Percentiles rank a stretch among this genome's conserved stretches.
Conservation (phyloP, 2,329 filamentous ascomycete species). For the Neoascochyta sp. region DNA sequence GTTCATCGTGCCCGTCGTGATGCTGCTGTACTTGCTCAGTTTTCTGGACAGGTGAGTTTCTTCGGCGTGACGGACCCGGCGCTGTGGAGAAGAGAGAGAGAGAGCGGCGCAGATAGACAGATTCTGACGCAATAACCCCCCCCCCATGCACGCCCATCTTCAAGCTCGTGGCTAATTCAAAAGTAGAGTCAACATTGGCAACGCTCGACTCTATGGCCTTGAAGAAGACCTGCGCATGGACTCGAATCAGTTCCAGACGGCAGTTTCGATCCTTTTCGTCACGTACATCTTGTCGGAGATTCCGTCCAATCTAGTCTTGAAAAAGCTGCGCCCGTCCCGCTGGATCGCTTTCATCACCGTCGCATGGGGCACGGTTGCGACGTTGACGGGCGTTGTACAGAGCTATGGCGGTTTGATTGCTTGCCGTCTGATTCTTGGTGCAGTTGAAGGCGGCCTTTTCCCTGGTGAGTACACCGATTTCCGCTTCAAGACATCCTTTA, state of each 20-base stretch:
- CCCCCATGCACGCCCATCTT: neutral
- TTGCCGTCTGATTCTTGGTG: slow-evolving; percentile 64
- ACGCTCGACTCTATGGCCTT: slow-evolving; percentile 61
- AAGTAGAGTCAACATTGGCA: slow-evolving; percentile 64
- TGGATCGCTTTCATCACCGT: slow-evolving; percentile 60
- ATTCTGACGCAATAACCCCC: slow-evolving; percentile 1
- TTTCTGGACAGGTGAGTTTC: slow-evolving; percentile 64
- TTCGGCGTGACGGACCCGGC: neutral
- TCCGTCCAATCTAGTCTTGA: slow-evolving; percentile 47
- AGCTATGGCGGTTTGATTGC: slow-evolving; percentile 64
- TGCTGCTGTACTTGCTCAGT: slow-evolving; percentile 68
- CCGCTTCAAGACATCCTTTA: too few relatives aligned
- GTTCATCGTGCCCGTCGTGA: slow-evolving; percentile 62
- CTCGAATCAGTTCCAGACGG: slow-evolving; percentile 64
- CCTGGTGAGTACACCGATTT: too few relatives aligned
- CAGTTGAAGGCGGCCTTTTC: slow-evolving; percentile 67
- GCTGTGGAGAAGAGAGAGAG: neutral
- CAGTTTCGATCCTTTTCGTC: slow-evolving; percentile 45
- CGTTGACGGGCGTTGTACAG: slow-evolving; percentile 64
- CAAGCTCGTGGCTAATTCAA: slow-evolving; percentile 7
- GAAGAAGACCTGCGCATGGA: slow-evolving; percentile 59
- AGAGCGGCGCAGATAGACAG: neutral
- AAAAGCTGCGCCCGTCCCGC: slow-evolving; percentile 44
- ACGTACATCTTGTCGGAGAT: slow-evolving; percentile 47
- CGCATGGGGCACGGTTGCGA: slow-evolving; percentile 58